A percentile compares a stretch with the other conserved stretches of the same genome.
These are phyloP conservation scores for Microbotryum silenes-acaulis DNA, from an alignment of 1,284 basidiomycete genomes.

Conservation along the genomic window DNA sequence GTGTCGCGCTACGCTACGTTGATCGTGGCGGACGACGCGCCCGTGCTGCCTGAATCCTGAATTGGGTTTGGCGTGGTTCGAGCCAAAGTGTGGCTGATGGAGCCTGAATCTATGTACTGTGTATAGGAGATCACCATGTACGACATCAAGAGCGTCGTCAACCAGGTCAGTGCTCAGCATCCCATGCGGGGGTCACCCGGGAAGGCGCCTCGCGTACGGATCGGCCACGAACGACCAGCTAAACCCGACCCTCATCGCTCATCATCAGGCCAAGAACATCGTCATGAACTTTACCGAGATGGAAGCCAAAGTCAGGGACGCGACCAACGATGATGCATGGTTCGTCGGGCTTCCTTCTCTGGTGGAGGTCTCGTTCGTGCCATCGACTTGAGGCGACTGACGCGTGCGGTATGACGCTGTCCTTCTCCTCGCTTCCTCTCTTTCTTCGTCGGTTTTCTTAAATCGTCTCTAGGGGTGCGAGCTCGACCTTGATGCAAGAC, in stretches of 20 bases:
- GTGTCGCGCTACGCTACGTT: not conserved
- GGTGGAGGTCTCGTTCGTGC: not conserved
- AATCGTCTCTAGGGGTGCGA: slow-evolving; percentile 70
- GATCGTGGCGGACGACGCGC: not conserved
- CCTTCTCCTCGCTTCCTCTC: not conserved
- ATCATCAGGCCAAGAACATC: slow-evolving; percentile 50
- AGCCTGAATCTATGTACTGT: slow-evolving; percentile 15
- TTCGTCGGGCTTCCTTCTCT: slow-evolving; percentile 42
- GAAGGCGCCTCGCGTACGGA: not conserved
- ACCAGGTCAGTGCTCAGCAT: slow-evolving; percentile 13
- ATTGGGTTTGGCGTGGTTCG: not conserved
- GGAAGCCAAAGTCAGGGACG: slow-evolving; percentile 94
- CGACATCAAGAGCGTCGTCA: slow-evolving; percentile 78
- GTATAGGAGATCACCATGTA: slow-evolving; percentile 63
- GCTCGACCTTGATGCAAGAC: slow-evolving; percentile 96
- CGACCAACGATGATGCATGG: slow-evolving; percentile 98
- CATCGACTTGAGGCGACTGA: not conserved
- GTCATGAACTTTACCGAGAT: slow-evolving; percentile 94
- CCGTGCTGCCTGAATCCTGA: not conserved
- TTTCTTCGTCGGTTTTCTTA: not conserved
- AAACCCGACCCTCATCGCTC: not conserved
- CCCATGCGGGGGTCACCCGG: not conserved
- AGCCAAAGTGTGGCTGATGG: not conserved
- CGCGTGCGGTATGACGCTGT: not conserved
- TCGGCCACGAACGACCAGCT: too few species aligned